Conservation (phyloP, 139 green algal species). For the Chlorella ohadii region DNA sequence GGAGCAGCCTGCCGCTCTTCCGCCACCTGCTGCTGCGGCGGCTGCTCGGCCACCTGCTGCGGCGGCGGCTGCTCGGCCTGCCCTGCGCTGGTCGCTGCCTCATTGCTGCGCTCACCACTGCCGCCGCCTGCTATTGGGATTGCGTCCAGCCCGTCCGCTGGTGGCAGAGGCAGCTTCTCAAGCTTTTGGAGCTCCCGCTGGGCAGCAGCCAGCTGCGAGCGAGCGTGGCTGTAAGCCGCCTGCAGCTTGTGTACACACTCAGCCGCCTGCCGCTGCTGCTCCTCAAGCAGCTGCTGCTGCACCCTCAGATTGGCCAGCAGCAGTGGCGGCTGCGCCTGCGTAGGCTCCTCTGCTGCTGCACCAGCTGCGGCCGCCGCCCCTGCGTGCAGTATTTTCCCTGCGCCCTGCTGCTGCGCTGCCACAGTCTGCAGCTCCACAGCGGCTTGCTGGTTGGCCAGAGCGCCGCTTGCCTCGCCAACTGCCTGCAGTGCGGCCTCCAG, state of each 20-base stretch:
- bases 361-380: background rate
- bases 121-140: no score
- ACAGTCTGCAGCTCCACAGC: background rate
- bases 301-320: background rate
- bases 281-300: conserved; percentile 31
- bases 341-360: no score
- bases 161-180: background rate
- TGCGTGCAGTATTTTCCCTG: no score
- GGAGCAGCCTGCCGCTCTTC: no score
- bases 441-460: conserved; percentile 5
- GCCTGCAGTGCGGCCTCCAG: conserved; percentile 35
- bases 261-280: conserved; percentile 5
- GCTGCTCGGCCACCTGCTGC: background rate
- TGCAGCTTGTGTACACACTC: background rate
- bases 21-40: background rate
- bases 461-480: conserved; percentile 16
- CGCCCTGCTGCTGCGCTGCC: background rate
- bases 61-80: background rate
- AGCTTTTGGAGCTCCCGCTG: conserved; percentile 6
- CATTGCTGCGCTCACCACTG: no score
- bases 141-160: background rate
- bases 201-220: background rate
- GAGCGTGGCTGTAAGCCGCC: background rate
- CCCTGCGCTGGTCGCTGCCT: no score
- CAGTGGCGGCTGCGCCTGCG: conserved; percentile 2